Evolutionary conservation across 2,329 filamentous ascomycete species (phyloP), one percentile per base, ranked within the genome.

Genomic region (Colletotrichum lindemuthianum): DNA sequence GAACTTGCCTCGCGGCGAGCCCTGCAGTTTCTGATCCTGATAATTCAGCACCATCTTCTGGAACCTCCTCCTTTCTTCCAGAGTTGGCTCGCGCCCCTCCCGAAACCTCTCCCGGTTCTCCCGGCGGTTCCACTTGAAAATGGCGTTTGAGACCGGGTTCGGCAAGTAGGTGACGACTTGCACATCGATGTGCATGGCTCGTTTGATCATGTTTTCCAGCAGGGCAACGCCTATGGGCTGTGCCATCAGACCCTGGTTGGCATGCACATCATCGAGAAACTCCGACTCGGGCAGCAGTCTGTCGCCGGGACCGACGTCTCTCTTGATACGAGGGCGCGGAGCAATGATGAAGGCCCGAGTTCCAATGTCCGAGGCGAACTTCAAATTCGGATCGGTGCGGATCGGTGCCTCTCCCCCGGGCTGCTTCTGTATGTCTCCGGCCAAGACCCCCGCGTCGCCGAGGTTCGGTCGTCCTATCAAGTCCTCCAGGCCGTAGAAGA

Each of bases 401-500:
- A 12, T 11, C 8, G n/a, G 9, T 40, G 12, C 53, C 9, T 48
- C 33, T 16, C 24, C 43, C 13, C 9, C n/a, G n/a, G 24, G 13
- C 6, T 2, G n/a, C 6, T 7, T n/a, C 9, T 16, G 16, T 12
- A 45, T n/a, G 37, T 51, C 52, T 12, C 59, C 59, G 34, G 56
- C 49, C 16, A 61, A 33, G 10, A 48, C 16, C 9, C 59, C 51
- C 13, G 13, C 49, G n/a, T 39, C 36, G 7, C 51, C 51, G 8
- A 45, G 34, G 6, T 40, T 32, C 11, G 59, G 59, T 8, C 9
- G 15, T 9, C 48, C 48, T 13, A 39, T 12, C 2, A 61, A 11
- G 15, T 61, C 51, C 3, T 55, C 43, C 16, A 61, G 43, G n/a
- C 59, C 59, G 32, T 55, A 56, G 16, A 12, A 39, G 33, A 45